phyloP scores from a whole-genome alignment of 116 monocot genomes.

The Zostera marina region DNA sequence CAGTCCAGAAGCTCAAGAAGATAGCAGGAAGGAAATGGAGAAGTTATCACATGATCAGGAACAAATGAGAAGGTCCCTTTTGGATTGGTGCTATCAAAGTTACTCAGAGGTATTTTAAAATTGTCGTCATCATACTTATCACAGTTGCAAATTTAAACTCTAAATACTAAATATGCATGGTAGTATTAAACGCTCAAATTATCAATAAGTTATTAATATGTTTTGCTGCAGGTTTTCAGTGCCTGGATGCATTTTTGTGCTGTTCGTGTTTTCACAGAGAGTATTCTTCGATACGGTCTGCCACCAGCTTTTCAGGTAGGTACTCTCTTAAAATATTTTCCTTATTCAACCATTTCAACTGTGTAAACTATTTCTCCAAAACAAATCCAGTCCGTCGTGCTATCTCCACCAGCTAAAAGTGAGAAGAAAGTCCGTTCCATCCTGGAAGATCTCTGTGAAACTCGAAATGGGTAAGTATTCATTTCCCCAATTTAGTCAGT shows the following conservation, averaged over 20 bases:
- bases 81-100: conserved; percentile 89
- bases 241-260: conserved; percentile 99
- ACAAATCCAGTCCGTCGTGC: conserved; percentile 42
- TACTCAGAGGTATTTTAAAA: conserved; percentile 61
- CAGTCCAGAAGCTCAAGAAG: conserved; percentile 67
- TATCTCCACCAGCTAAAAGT: conserved; percentile 67
- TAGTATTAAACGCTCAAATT: no score
- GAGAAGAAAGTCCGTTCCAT: conserved; percentile 86
- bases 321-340: conserved; percentile 12
- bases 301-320: conserved; percentile 95
- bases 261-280: conserved; percentile 72
- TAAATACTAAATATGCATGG: no score
- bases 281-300: conserved; percentile 95
- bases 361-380: not conserved
- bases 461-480: conserved; percentile 31
- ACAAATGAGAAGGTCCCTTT: conserved; percentile 54
- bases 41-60: conserved; percentile 73
- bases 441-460: conserved; percentile 51
- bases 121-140: not conserved
- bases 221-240: conserved; percentile 62
- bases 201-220: no score
- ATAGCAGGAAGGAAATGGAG: conserved; percentile 54
- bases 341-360: not conserved
- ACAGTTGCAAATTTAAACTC: not conserved
- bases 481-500: not conserved